Base-by-base conservation (phyloP, 306 rosid genomes). In the Casuarina equisetifolia region DNA sequence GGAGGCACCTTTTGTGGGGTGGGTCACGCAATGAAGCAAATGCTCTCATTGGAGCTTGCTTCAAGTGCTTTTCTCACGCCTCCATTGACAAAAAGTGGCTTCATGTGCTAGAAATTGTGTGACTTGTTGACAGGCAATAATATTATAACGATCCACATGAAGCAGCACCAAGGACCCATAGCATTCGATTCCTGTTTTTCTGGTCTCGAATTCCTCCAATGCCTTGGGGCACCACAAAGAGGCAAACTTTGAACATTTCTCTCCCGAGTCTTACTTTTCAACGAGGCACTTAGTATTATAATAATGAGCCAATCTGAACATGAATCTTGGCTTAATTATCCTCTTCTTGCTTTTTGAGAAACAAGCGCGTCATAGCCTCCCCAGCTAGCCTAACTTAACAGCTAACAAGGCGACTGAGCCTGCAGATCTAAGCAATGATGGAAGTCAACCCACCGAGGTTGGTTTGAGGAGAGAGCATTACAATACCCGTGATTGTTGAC, bases 21-120 rank as follows among this genome's bases (percentile, higher is more conserved):
- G 79, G 96, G 50, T 58, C 63, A 73, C 73, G 88, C 90, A 88
- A 86, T 80, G 76, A 86, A 83, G 85, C 90, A 84, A 82, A 86
- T 78, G 79, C 11, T 52, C 72, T 70, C 44, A 72, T 70, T 74
- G 17, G 66, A 61, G 67, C 69, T 78, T 71, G 62, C 53, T 35
- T 71, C 45, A 2, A 89, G 88, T 89, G 90, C 93, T 83, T 79
- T 93, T 88, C 77, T 88, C 86, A 84, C 90, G 85, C 75, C 81
- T 76, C 67, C 68, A 81, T 62, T 57, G 76, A 86, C 51, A 70
- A 66, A 79, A 70, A 68, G 69, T 70, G 39, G 79, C 76, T 72
- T 78, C 86, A 82, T 77, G 89, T 86, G 90, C 79, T 40, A 55
- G 54, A 61, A 11, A 74, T 66, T 72, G 52, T 78, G 67, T 80